A percentile compares a stretch with the other conserved stretches of the same genome.
Conservation (phyloP, 345 rosid species). For the Eucalyptus microcorys region DNA sequence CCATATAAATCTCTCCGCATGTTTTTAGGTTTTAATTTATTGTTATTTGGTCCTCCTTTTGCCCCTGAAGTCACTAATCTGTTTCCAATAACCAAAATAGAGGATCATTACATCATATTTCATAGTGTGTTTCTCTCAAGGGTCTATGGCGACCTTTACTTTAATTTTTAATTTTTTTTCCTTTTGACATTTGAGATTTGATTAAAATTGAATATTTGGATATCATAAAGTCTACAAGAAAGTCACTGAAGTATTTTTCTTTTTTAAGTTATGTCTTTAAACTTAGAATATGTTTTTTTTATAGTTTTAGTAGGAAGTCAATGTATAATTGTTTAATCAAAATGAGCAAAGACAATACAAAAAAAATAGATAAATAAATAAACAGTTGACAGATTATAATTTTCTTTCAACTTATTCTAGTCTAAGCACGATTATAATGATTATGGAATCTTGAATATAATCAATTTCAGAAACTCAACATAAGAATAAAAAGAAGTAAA, state of each 20-base stretch:
- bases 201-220: neutral
- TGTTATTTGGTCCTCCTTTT: neutral
- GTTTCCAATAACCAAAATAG: neutral
- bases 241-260: neutral
- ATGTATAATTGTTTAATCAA: neutral
- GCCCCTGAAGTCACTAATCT: neutral
- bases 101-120: neutral
- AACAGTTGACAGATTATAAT: neutral
- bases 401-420: neutral
- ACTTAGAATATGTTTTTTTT: neutral
- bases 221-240: neutral
- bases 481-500: neutral
- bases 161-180: neutral
- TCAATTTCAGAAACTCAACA: neutral
- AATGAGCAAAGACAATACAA: neutral
- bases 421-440: neutral
- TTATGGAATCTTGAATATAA: neutral
- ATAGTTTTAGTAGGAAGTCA: neutral
- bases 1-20: neutral
- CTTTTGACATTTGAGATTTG: neutral
- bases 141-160: neutral
- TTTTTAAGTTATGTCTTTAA: neutral
- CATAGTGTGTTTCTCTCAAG: neutral
- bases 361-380: no score
- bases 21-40: neutral